Base-by-base conservation (phyloP, 176 grass and related monocot genomes). In the Chloris gayana region DNA sequence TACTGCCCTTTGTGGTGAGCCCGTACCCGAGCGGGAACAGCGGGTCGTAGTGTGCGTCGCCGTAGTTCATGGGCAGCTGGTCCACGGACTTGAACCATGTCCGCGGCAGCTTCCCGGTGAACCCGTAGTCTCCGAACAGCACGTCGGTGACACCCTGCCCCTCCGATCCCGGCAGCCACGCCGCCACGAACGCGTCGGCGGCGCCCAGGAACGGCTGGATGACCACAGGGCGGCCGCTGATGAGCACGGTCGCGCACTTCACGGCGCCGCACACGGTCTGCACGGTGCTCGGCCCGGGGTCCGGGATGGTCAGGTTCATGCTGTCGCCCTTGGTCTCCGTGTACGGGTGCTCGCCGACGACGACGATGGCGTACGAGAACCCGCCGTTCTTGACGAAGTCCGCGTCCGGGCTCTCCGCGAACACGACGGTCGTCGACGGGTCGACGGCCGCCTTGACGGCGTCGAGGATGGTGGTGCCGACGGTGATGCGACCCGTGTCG, bases 1-100 rank as follows among this genome's bases (percentile, higher is more conserved):
- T 34, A 31, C 54, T 84, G 10, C 75, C 49, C 29, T 94, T 53
- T 17, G 96, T 99, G 42, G 84, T 84, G 82, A 99, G 88, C 7
- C 96, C 96, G 74, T 67, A 95, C 0, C 92, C 96, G 14, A 99
- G 80, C 24, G 90, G 82, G 80, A 89, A 99, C 22, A 99, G 56
- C 42, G 96, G 92, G 73, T 99, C 90, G 64, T 99, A 99, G 82
- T 88, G 42, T 33, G 32, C 22, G 75, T 99, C 96, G 75, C 92
- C 92, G 50, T 70, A 61, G 79, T 95, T 99, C 96, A 95, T 99
- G 29, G 96, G 96, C 65, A 99, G 90, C 92, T 99, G 96, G 33
- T 95, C 92, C 47, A 93, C 96, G 0, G 90, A 76, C 87, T 87
- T 99, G 92, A 99, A 99, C 96, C 96, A 99, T 39, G 96, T 99